Percentiles rank a stretch among this genome's conserved stretches.
Evolutionary conservation across 2,329 filamentous ascomycete species (phyloP).

Genomic region (Aspergillus piperis): DNA sequence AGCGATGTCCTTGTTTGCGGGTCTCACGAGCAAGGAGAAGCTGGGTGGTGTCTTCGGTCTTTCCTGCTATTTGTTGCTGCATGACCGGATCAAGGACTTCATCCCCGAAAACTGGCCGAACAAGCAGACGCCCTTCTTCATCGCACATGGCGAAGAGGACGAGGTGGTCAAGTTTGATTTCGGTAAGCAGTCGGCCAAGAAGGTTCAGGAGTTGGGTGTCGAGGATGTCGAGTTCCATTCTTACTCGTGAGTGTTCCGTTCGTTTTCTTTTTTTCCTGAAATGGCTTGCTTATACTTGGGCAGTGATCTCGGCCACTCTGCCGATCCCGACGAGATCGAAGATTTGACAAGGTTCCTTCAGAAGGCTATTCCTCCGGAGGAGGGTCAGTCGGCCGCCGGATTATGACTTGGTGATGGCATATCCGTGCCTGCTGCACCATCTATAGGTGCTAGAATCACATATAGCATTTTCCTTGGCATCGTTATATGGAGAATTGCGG

Average conservation of each 20-base stretch:
- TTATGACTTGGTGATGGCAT: constrained; percentile 36
- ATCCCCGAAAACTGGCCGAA: constrained; percentile 61
- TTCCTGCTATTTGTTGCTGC: constrained; percentile 77
- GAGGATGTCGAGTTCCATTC: constrained; percentile 70
- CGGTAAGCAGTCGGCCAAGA: constrained; percentile 67
- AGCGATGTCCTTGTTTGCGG: constrained; percentile 80
- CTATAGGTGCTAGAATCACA: constrained; percentile 12
- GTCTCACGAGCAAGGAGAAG: constrained; percentile 71
- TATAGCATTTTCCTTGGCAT: constrained; percentile 26
- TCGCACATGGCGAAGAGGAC: constrained; percentile 84
- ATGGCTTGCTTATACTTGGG: constrained; percentile 8
- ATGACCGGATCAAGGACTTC: constrained; percentile 62
- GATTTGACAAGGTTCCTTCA: constrained; percentile 70
- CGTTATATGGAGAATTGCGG: constrained; percentile 27
- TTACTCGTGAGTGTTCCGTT: constrained; percentile 63
- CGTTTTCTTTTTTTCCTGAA: not conserved
- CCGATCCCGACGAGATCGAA: constrained; percentile 75
- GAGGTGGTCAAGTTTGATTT: constrained; percentile 69
- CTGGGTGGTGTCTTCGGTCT: constrained; percentile 86
- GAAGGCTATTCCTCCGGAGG: constrained; percentile 53
- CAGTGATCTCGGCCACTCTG: constrained; percentile 73
- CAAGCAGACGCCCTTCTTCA: constrained; percentile 78
- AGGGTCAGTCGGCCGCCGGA: constrained; percentile 28
- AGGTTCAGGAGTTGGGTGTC: constrained; percentile 69
- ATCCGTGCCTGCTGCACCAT: not conserved